These are phyloP conservation scores for Kandelia obovata DNA, from an alignment of 345 rosid genomes.

Conservation along the genomic window DNA sequence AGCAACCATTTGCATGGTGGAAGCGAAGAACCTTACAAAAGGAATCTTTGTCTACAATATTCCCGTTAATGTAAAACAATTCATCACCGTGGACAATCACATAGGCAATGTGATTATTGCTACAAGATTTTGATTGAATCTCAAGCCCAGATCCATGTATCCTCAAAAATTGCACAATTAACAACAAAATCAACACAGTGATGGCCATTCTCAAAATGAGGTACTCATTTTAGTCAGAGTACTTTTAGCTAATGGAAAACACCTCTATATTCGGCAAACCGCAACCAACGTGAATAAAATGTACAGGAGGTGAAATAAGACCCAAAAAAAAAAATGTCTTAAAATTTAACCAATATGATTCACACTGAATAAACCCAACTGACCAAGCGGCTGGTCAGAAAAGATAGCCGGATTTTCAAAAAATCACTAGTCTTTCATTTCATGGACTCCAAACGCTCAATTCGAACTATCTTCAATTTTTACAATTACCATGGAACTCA, in stretches of 20 bases:
- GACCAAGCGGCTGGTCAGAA: background rate
- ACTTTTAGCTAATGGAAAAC: slow-evolving; percentile 1
- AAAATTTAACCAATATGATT: slow-evolving; percentile 1
- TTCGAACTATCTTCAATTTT: background rate
- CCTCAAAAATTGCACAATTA: slow-evolving; percentile 37
- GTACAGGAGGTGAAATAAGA: slow-evolving; percentile 1
- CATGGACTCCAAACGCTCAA: slow-evolving; percentile 1
- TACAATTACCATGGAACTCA: slow-evolving; percentile 1
- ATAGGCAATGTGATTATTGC: slow-evolving; percentile 48
- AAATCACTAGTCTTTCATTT: background rate
- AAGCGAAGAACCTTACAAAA: slow-evolving; percentile 57
- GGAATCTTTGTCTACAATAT: slow-evolving; percentile 37
- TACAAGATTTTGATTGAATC: slow-evolving; percentile 50
- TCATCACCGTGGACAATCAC: slow-evolving; percentile 35
- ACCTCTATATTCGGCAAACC: slow-evolving; percentile 11
- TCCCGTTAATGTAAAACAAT: slow-evolving; percentile 55
- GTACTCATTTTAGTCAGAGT: slow-evolving; percentile 15
- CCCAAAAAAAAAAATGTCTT: slow-evolving; percentile 1
- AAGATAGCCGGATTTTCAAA: background rate
- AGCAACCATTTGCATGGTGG: slow-evolving; percentile 45
- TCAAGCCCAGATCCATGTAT: slow-evolving; percentile 35
- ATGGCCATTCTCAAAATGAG: slow-evolving; percentile 28
- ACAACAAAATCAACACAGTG: slow-evolving; percentile 33
- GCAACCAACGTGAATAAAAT: background rate
- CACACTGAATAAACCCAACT: background rate